Conservation (phyloP, 306 rosid species). For the Parietaria judaica region DNA sequence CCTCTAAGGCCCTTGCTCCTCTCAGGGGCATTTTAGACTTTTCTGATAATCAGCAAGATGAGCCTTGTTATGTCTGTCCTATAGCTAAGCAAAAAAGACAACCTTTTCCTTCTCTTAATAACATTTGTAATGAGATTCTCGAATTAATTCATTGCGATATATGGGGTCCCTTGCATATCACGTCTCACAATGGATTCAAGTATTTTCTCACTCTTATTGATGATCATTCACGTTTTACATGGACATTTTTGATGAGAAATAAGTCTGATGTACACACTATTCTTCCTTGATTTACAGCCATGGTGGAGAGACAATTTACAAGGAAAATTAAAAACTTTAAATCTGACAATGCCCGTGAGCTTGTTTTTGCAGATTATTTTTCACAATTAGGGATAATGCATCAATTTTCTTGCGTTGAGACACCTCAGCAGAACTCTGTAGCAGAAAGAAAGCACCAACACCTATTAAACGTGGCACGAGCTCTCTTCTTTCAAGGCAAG, state of each 20-base stretch:
- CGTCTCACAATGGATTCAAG: neutral
- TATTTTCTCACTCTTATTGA: neutral
- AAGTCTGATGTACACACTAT: neutral
- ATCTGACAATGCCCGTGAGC: neutral
- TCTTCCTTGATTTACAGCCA: neutral
- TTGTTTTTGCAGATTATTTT: neutral
- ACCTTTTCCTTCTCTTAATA: neutral
- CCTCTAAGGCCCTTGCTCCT: neutral
- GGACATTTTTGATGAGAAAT: neutral
- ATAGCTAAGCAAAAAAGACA: neutral
- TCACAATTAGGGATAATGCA: neutral
- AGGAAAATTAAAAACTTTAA: neutral
- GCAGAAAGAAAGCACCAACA: too few species aligned
- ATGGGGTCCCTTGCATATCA: neutral
- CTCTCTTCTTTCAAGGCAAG: neutral
- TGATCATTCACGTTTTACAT: neutral
- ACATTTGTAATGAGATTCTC: neutral
- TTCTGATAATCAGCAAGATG: accelerated
- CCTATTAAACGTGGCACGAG: too few species aligned
- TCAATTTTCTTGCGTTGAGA: neutral
- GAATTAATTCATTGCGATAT: neutral
- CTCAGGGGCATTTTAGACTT: neutral
- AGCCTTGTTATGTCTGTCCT: constrained; percentile 6
- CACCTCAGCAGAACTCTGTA: too few species aligned
- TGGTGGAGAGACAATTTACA: constrained; percentile 4